Conservation (phyloP, 768 basidiomycete species). For the Termitomyces sp. region DNA sequence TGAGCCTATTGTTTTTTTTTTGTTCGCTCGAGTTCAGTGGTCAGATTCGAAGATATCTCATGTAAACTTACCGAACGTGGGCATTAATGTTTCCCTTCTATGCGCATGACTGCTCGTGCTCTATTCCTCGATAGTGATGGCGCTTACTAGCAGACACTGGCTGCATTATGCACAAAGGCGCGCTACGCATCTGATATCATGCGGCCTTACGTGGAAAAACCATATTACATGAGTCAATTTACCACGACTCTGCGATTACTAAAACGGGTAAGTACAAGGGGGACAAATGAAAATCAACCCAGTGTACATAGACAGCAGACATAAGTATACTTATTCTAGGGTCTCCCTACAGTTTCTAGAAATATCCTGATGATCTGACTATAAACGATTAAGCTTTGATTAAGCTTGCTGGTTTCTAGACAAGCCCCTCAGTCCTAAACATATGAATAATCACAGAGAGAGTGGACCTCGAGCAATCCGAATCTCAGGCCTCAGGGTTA, state of each 20-base stretch:
- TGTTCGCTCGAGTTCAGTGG: conserved; percentile 10
- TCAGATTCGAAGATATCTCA: conserved; percentile 1
- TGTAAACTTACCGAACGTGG: conserved; percentile 12
- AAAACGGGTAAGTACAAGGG: no score
- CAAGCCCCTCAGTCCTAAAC: background rate
- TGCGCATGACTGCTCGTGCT: background rate
- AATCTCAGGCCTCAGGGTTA: background rate
- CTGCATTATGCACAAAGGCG: no score
- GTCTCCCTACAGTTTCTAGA: background rate
- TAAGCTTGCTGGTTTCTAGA: background rate
- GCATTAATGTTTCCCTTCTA: conserved; percentile 16
- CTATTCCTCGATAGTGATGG: background rate
- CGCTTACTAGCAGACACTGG: background rate
- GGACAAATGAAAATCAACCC: background rate
- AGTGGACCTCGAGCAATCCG: background rate
- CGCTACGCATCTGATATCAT: no score
- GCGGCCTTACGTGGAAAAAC: no score
- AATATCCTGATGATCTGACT: background rate
- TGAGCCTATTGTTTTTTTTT: conserved; percentile 35
- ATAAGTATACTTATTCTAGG: background rate
- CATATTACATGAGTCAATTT: no score
- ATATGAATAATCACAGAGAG: background rate
- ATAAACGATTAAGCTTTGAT: no score
- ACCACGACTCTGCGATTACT: no score
- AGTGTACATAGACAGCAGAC: background rate